A percentile compares a stretch with the other conserved stretches of the same genome.
Conservation (phyloP, 1,139 yeast species). For the Debaryomyces sp. region DNA sequence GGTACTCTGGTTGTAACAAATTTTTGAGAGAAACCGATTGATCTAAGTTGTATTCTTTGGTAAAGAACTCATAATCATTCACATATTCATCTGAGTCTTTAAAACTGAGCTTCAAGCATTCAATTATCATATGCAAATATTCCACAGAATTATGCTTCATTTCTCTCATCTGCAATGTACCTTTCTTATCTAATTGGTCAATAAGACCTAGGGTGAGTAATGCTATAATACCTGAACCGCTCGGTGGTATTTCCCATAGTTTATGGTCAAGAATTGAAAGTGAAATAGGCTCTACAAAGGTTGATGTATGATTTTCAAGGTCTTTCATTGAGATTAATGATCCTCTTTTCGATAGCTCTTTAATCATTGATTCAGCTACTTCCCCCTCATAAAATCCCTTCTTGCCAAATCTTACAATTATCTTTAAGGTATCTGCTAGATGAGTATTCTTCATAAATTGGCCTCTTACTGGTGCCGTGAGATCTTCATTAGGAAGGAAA, state of each 20-base stretch:
- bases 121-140: constrained; percentile 69
- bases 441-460: constrained; percentile 56
- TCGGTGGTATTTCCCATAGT: constrained; percentile 80
- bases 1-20: constrained; percentile 46
- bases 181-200: constrained; percentile 52
- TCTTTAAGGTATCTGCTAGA: constrained; percentile 56
- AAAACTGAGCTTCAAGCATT: constrained; percentile 69
- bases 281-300: constrained; percentile 63
- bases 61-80: constrained; percentile 56
- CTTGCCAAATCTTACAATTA: constrained; percentile 59
- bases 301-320: constrained; percentile 56
- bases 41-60: too few relatives aligned
- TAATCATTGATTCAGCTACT: constrained; percentile 66
- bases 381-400: constrained; percentile 70
- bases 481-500: constrained; percentile 37
- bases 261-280: constrained; percentile 47
- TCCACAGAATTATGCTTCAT: constrained; percentile 70
- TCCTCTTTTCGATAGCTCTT: constrained; percentile 51
- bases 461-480: constrained; percentile 56
- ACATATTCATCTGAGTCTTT: constrained; percentile 78
- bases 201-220: constrained; percentile 68
- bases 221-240: constrained; percentile 79
- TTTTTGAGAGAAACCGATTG: constrained; percentile 32
- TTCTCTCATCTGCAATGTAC: constrained; percentile 44
- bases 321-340: constrained; percentile 62